Evolutionary conservation across 2,329 filamentous ascomycete genomes (phyloP).

Genomic region (Westerdykella ornata): DNA sequence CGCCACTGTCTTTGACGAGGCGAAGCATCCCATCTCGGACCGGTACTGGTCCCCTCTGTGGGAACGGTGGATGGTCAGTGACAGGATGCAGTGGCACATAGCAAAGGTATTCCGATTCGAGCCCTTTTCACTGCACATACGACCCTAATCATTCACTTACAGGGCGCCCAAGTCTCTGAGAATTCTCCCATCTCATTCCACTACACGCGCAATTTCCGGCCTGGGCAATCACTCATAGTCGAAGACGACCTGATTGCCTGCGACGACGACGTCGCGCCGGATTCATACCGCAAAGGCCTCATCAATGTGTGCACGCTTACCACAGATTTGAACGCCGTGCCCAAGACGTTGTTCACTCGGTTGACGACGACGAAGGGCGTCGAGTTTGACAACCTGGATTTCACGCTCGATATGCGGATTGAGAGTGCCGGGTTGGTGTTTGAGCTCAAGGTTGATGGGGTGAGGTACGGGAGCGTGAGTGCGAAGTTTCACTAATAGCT

Average conservation of each 20-base stretch:
- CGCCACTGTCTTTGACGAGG: slow-evolving; percentile 71
- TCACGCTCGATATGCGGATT: slow-evolving; percentile 76
- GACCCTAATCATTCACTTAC: slow-evolving; percentile 3
- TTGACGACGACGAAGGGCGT: slow-evolving; percentile 72
- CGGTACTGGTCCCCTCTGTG: slow-evolving; percentile 73
- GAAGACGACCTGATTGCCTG: slow-evolving; percentile 76
- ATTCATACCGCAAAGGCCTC: slow-evolving; percentile 45
- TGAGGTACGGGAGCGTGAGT: slow-evolving; percentile 68
- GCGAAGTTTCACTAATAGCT: slow-evolving; percentile 62
- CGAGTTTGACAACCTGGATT: slow-evolving; percentile 76
- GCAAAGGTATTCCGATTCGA: slow-evolving; percentile 59
- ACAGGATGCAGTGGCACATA: slow-evolving; percentile 83
- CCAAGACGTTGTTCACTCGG: slow-evolving; percentile 64
- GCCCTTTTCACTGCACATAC: slow-evolving; percentile 72
- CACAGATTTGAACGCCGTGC: slow-evolving; percentile 72
- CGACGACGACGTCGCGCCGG: slow-evolving; percentile 60
- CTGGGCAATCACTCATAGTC: slow-evolving; percentile 68
- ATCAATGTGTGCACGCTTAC: slow-evolving; percentile 71
- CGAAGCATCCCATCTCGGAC: slow-evolving; percentile 64
- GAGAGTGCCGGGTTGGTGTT: slow-evolving; percentile 70
- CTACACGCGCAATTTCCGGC: slow-evolving; percentile 78
- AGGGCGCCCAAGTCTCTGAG: slow-evolving; percentile 71
- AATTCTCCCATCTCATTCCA: slow-evolving; percentile 70
- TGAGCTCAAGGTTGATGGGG: slow-evolving; percentile 71
- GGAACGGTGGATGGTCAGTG: slow-evolving; percentile 77